Conservation (phyloP, 257 asterid species). For the Anisodus acutangulus region DNA sequence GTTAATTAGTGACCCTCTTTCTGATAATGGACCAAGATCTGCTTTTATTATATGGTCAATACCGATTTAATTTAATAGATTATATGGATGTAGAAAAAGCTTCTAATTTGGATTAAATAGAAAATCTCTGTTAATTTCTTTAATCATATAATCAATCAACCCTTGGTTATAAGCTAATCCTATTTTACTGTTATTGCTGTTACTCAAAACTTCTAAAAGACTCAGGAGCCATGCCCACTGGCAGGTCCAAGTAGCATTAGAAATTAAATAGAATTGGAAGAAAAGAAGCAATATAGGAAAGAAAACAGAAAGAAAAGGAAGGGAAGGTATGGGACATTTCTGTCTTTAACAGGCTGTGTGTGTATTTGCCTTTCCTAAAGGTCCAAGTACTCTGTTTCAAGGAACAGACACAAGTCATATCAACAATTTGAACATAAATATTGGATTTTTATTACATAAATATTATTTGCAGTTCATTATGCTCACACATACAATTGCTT, state of each 20-base stretch:
- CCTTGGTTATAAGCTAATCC: neutral
- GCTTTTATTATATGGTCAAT: too few relatives aligned
- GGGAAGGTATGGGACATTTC: constrained; percentile 47
- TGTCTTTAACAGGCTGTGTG: constrained; percentile 50
- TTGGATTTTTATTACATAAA: constrained; percentile 31
- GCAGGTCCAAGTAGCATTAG: constrained; percentile 36
- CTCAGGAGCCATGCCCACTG: constrained; percentile 44
- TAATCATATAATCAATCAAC: neutral
- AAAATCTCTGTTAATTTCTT: too few relatives aligned
- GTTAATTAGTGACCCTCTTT: neutral
- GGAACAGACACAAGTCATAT: constrained; percentile 44
- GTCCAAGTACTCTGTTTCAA: constrained; percentile 49
- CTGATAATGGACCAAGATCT: neutral
- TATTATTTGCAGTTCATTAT: constrained; percentile 11
- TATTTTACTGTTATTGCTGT: constrained; percentile 23
- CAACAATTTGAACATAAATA: constrained; percentile 39
- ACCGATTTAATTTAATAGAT: too few relatives aligned
- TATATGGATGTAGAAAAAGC: too few relatives aligned
- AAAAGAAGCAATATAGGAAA: constrained; percentile 33
- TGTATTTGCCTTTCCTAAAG: constrained; percentile 33
- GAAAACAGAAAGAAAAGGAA: constrained; percentile 32
- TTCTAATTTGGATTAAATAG: too few relatives aligned
- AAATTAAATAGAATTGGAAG: constrained; percentile 35
- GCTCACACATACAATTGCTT: neutral
- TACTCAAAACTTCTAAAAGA: constrained; percentile 27